Evolutionary conservation across 106 monocot species (phyloP).

Genomic region (Chionographis japonica): DNA sequence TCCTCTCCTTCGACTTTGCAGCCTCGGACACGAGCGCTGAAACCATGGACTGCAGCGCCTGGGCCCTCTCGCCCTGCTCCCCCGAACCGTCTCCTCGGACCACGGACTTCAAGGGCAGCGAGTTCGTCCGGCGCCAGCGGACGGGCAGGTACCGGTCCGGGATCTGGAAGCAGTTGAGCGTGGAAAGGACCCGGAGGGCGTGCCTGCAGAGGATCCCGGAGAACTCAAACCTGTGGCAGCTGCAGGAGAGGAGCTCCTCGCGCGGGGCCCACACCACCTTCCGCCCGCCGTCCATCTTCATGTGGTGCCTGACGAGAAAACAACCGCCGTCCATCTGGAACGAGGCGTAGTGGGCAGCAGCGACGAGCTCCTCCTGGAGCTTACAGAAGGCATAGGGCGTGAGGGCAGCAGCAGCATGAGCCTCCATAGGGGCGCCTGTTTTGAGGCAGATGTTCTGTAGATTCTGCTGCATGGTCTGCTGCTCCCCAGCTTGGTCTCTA

Average conservation of each 20-base stretch:
- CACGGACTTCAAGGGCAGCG: constrained; percentile 13
- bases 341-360: constrained; percentile 63
- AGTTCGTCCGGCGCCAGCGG: constrained; percentile 59
- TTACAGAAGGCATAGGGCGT: constrained; percentile 80
- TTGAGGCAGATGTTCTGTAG: constrained; percentile 66
- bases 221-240: constrained; percentile 75
- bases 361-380: constrained; percentile 79
- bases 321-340: constrained; percentile 43
- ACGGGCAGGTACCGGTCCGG: constrained; percentile 53
- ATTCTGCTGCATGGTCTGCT: constrained; percentile 72
- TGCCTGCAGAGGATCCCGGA: constrained; percentile 76
- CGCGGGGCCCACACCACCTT: constrained; percentile 55
- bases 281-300: constrained; percentile 48
- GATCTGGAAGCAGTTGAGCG: constrained; percentile 73
- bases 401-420: constrained; percentile 58
- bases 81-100: constrained; percentile 4
- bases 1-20: constrained; percentile 59
- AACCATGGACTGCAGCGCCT: constrained; percentile 56
- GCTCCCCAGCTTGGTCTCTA: constrained; percentile 58
- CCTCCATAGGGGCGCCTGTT: constrained; percentile 76
- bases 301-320: constrained; percentile 70
- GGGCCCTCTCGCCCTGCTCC: constrained; percentile 41
- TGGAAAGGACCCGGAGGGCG: constrained; percentile 64
- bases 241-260: constrained; percentile 65
- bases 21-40: constrained; percentile 58